Conservation (phyloP, 345 rosid species). For the Ceriops decandra region DNA sequence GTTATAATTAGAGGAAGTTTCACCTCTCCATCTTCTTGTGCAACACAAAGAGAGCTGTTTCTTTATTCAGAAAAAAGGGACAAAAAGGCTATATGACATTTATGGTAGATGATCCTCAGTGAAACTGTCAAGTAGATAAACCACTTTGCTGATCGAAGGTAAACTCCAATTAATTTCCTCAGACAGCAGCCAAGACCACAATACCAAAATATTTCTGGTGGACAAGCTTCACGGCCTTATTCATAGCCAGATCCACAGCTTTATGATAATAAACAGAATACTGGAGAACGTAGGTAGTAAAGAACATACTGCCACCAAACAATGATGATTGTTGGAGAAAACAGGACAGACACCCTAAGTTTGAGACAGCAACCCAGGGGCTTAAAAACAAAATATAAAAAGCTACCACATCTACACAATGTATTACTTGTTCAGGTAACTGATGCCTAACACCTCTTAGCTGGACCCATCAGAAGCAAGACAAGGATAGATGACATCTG, state of each 20-base stretch:
- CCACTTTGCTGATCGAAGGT: constrained; percentile 32
- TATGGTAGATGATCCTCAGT: constrained; percentile 27
- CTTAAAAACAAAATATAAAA: constrained; percentile 25
- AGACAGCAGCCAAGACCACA: constrained; percentile 18
- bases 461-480: constrained; percentile 36
- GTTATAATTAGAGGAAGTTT: not conserved
- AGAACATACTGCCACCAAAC: constrained; percentile 40
- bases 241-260: constrained; percentile 40
- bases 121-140: constrained; percentile 23
- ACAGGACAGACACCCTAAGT: constrained; percentile 31
- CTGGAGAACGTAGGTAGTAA: constrained; percentile 23
- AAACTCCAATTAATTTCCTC: constrained; percentile 36
- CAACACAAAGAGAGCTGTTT: constrained; percentile 34
- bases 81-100: constrained; percentile 38
- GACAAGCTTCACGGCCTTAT: constrained; percentile 52
- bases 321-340: constrained; percentile 32
- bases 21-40: constrained; percentile 76
- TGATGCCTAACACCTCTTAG: constrained; percentile 30
- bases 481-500: constrained; percentile 27
- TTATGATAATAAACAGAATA: constrained; percentile 30
- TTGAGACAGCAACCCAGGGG: constrained; percentile 36
- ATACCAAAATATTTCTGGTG: constrained; percentile 30
- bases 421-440: constrained; percentile 26
- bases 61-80: constrained; percentile 40
- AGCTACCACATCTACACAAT: constrained; percentile 35